Base-by-base conservation (phyloP, 2,329 filamentous ascomycete species). In the Fonsecaea monophora region DNA sequence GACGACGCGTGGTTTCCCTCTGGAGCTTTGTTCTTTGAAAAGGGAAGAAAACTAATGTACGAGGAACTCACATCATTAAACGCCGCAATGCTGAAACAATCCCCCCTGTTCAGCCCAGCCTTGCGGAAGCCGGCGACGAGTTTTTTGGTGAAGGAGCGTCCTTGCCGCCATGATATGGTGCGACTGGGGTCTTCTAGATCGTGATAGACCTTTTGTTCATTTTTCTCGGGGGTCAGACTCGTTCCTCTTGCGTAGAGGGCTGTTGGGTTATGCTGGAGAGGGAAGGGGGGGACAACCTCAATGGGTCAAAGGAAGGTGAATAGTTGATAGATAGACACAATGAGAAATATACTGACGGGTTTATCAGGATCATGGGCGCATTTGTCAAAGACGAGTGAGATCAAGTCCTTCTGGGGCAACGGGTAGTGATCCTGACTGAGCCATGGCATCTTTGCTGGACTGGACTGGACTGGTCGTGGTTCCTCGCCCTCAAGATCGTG, bases 361-460 rank as follows among this genome's bases (percentile, higher is more conserved):
- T 80, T 79, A 65, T 86, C 77, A 64, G 77, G 77, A 68, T 86
- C 80, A 70, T 85, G 85, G 0, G 67, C 68, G 5, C 81, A 77
- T 2, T 83, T 73, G 50, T 85, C 82, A 69, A 87, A 87, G 4
- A 83, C 81, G 79, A 82, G 87, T 3, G 84, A 86, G 13, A 85
- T 64, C 15, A 87, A 72, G 70, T 87, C 86, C 59, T 82, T 68
- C 9, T 60, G 65, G 1, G 66, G 81, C 25, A 78, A 37, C 4
- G 32, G 25, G 21, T 42, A 59, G 15, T 35, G 21, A 42, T 59
- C 32, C 42, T 59, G 35, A 40, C 56, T 59, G 13, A 59, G 37
- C 56, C 56, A 59, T n/a, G 56, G 56, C 56, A 59, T 55, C 45
- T 50, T 50, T 30, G 45, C 45, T 50, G 18, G 45, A 4, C 3